Conservation (phyloP, 1,139 yeast species). For the Candida sp. region DNA sequence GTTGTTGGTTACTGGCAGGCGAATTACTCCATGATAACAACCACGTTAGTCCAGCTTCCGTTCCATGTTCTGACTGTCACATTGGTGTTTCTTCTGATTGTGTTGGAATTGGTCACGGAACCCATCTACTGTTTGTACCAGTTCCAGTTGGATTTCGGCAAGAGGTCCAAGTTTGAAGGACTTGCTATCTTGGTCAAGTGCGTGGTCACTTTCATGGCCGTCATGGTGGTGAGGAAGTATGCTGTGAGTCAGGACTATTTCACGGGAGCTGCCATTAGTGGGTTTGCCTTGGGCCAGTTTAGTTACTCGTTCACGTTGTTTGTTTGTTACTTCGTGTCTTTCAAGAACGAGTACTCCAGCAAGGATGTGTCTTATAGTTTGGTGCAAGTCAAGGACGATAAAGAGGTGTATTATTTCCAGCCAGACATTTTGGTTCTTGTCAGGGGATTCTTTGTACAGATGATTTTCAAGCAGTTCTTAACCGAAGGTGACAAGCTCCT, state of each 20-base stretch:
- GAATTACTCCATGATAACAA: constrained; percentile 25
- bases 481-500: constrained; percentile 92
- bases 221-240: constrained; percentile 35
- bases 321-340: constrained; percentile 20
- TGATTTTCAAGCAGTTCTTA: constrained; percentile 81
- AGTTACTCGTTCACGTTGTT: constrained; percentile 58
- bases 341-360: constrained; percentile 8
- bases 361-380: constrained; percentile 7
- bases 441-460: constrained; percentile 72
- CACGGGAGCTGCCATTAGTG: constrained; percentile 59
- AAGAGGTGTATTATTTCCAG: constrained; percentile 23
- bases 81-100: constrained; percentile 49
- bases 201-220: constrained; percentile 56
- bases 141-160: constrained; percentile 64
- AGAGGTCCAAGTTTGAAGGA: constrained; percentile 77
- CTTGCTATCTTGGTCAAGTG: constrained; percentile 58
- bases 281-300: constrained; percentile 79
- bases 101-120: constrained; percentile 71
- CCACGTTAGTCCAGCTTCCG: constrained; percentile 21
- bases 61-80: constrained; percentile 19
- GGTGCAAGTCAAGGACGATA: constrained; percentile 4
- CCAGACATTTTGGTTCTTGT: constrained; percentile 39
- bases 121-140: constrained; percentile 81
- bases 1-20: constrained; percentile 48
- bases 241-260: constrained; percentile 9